Percentiles rank a stretch among this genome's conserved stretches.
Evolutionary conservation across 495 filamentous ascomycete species (phyloP).

Genomic region (Aspergillus ellipticus): DNA sequence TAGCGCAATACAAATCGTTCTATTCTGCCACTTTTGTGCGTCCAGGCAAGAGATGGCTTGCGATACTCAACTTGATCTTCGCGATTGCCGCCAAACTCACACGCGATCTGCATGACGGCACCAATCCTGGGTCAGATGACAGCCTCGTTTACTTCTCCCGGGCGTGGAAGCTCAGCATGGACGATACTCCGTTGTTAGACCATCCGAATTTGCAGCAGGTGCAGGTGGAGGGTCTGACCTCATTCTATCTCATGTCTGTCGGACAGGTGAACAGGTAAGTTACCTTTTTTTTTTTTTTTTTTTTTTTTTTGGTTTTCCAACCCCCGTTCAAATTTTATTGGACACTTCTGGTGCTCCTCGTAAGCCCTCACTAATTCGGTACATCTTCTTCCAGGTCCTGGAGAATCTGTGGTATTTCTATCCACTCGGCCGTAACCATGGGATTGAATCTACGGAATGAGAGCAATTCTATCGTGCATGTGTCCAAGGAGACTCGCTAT

Average conservation of each 20-base stretch:
- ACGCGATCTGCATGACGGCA: conserved; percentile 21
- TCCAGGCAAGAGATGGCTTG: conserved; percentile 51
- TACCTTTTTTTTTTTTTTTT: too few relatives aligned
- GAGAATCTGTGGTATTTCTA: conserved; percentile 55
- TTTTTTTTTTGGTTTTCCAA: too few relatives aligned
- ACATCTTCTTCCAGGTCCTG: conserved; percentile 46
- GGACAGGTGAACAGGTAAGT: conserved; percentile 57
- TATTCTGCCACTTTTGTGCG: conserved; percentile 30
- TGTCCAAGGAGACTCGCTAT: conserved; percentile 45
- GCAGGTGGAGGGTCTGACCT: conserved; percentile 53
- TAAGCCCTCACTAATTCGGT: background rate
- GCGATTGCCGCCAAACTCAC: conserved; percentile 56
- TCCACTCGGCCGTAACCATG: conserved; percentile 55
- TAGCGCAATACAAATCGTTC: conserved; percentile 39
- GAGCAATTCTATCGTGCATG: conserved; percentile 38
- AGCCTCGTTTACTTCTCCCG: conserved; percentile 56
- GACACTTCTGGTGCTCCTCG: too few relatives aligned
- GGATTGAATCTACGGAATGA: conserved; percentile 61
- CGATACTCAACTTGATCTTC: conserved; percentile 63
- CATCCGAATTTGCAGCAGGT: conserved; percentile 57
- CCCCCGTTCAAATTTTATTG: too few relatives aligned
- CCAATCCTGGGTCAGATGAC: conserved; percentile 15
- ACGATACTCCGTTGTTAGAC: conserved; percentile 43
- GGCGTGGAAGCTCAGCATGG: conserved; percentile 53
- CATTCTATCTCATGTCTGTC: conserved; percentile 56